Evolutionary conservation across 306 rosid species (phyloP).

Genomic region (Sicyos baderoa): DNA sequence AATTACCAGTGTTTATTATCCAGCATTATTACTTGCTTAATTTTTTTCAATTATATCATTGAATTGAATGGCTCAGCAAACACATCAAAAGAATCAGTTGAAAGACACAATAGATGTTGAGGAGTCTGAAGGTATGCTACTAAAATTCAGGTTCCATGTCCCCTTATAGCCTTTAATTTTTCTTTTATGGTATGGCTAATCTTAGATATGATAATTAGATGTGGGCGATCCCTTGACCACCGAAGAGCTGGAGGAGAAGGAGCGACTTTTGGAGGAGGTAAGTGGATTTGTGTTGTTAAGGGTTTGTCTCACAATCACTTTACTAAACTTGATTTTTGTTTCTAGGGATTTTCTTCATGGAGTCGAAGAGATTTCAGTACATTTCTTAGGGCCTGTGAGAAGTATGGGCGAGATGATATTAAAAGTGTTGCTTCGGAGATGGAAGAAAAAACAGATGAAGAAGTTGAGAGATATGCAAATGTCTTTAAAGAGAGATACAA

Average conservation of each 20-base stretch:
- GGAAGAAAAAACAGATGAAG: constrained; percentile 95
- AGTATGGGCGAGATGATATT: constrained; percentile 86
- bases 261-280: constrained; percentile 71
- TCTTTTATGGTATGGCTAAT: constrained; percentile 20
- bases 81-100: constrained; percentile 93
- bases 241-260: constrained; percentile 93
- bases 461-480: constrained; percentile 88
- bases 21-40: not conserved
- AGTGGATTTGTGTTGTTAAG: constrained; percentile 23
- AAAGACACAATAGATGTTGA: constrained; percentile 94
- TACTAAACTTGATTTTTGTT: constrained; percentile 28
- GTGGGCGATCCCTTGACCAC: constrained; percentile 93
- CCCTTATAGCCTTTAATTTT: not conserved
- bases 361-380: constrained; percentile 92
- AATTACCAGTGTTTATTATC: not conserved
- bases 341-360: constrained; percentile 96
- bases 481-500: constrained; percentile 87
- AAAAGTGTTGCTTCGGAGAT: constrained; percentile 76
- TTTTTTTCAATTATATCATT: constrained; percentile 20
- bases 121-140: constrained; percentile 68
- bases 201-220: constrained; percentile 37
- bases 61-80: constrained; percentile 50
- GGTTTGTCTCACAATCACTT: constrained; percentile 9
- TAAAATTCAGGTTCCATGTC: constrained; percentile 1
- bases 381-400: constrained; percentile 95